Base-by-base conservation (phyloP, 805 yeast species). In the Candida insectorum region DNA sequence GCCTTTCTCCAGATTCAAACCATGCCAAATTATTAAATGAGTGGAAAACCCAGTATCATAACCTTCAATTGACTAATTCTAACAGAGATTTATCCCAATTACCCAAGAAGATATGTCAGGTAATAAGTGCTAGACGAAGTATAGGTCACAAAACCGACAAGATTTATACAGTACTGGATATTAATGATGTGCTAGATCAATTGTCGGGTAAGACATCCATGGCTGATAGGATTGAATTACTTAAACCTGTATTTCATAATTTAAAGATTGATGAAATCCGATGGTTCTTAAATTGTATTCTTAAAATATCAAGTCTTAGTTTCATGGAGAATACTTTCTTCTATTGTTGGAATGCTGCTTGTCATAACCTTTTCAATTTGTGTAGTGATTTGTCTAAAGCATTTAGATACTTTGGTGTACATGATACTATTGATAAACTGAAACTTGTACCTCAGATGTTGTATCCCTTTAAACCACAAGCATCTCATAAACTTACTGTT, bases 301-400 rank as follows among this genome's bases (percentile, higher is more conserved):
- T 88, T 33, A 79, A 77, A 58, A 56, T 64, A 40, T 69, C 74
- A 29, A 67, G 79, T n/a, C 57, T 85, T n/a, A 73, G 79, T 4
- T 71, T 77, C 6, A 68, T 79, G 38, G 91, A 85, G 44, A 66
- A 70, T 18, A 58, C 69, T 9, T 68, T 87, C 36, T 59, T 87
- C 30, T 47, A 56, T 4, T 45, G 60, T 18, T 88, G 89, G 85
- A 94, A 87, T 54, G 87, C 88, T 0, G 89, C 86, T 53, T 91
- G 94, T 0, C 61, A 69, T 7, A 70, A 69, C 3, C 71, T 85
- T 17, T 76, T 69, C 40, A 75, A 79, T 38, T 77, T 84, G 5
- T 83, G 87, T 3, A 76, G 78, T 34, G 77, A 77, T 47, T 54
- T 88, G 30, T 68, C 75, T 40, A 59, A 70, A 7, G 80, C 85